These are phyloP conservation scores for Suillus alpinus DNA, from an alignment of 768 basidiomycete genomes.

Conservation along the genomic window DNA sequence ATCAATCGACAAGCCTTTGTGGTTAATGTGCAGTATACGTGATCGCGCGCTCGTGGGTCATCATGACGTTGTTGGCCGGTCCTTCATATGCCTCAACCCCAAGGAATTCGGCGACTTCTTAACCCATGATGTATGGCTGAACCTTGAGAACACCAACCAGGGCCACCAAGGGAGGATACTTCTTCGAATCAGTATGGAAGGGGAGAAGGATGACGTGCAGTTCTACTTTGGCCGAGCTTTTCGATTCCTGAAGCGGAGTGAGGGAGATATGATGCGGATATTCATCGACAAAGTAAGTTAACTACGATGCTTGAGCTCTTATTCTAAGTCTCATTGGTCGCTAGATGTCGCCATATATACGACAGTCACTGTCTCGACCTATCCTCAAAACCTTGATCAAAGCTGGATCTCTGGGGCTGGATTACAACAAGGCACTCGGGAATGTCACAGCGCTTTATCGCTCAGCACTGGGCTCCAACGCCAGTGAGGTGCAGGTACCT, in stretches of 20 bases:
- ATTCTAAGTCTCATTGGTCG: neutral
- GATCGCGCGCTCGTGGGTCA: conserved; percentile 90
- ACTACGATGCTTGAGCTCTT: neutral
- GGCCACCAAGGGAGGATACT: conserved; percentile 70
- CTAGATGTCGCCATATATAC: conserved; percentile 93
- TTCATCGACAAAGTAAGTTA: conserved; percentile 89
- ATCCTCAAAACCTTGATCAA: conserved; percentile 81
- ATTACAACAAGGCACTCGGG: conserved; percentile 89
- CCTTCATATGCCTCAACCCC: conserved; percentile 91
- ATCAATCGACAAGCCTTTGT: conserved; percentile 88
- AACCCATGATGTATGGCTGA: conserved; percentile 89
- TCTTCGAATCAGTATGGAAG: conserved; percentile 94
- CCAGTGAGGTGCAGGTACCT: conserved; percentile 74
- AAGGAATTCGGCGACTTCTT: conserved; percentile 84
- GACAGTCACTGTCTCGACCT: conserved; percentile 75
- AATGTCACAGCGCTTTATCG: conserved; percentile 80
- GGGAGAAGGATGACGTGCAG: conserved; percentile 96
- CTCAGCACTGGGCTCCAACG: conserved; percentile 64
- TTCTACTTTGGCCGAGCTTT: conserved; percentile 98
- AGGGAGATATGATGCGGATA: conserved; percentile 92
- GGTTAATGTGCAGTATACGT: conserved; percentile 95
- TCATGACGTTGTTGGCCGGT: conserved; percentile 88
- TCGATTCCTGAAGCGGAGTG: conserved; percentile 87
- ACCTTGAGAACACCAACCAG: conserved; percentile 61
- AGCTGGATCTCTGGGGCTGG: conserved; percentile 47